A percentile compares a stretch with the other conserved stretches of the same genome.
These are phyloP conservation scores for Angomonas desouzai DNA, from an alignment of 208 protist species.

Conservation along the genomic window DNA sequence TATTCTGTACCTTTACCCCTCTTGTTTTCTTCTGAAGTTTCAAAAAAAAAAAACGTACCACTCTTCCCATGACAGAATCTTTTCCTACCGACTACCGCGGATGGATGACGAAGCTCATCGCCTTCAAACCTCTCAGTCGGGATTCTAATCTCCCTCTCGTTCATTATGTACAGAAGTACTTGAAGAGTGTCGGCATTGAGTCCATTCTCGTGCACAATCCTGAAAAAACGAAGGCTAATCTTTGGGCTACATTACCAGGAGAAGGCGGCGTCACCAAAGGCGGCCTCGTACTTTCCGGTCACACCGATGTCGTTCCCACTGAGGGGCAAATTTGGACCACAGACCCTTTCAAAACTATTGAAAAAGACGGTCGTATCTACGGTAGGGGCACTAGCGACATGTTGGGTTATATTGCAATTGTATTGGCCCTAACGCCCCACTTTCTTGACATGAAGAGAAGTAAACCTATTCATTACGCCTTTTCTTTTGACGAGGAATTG, in stretches of 20 bases:
- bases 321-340: slow-evolving; percentile 62
- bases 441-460: slow-evolving; percentile 23
- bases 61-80: neutral
- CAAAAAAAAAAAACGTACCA: no score
- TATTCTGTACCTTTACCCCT: no score
- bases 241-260: slow-evolving; percentile 53
- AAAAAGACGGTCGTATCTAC: slow-evolving; percentile 14
- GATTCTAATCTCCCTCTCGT: slow-evolving; percentile 56
- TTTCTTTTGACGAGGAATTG: slow-evolving; percentile 30
- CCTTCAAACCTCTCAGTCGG: slow-evolving; percentile 55
- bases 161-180: slow-evolving; percentile 35
- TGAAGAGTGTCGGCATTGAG: slow-evolving; percentile 31
- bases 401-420: slow-evolving; percentile 41
- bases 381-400: slow-evolving; percentile 36
- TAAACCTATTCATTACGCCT: slow-evolving; percentile 36
- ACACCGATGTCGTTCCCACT: slow-evolving; percentile 73
- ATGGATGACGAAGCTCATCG: slow-evolving; percentile 48
- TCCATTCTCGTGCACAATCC: slow-evolving; percentile 38
- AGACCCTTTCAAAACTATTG: slow-evolving; percentile 38
- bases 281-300: slow-evolving; percentile 49
- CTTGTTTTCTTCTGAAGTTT: no score
- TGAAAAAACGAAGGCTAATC: slow-evolving; percentile 39
- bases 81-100: neutral
- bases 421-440: slow-evolving; percentile 29
- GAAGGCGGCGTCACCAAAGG: slow-evolving; percentile 38